These are phyloP conservation scores for Xanthoparmelia taractica DNA, from an alignment of 495 filamentous ascomycete genomes.

Conservation along the genomic window DNA sequence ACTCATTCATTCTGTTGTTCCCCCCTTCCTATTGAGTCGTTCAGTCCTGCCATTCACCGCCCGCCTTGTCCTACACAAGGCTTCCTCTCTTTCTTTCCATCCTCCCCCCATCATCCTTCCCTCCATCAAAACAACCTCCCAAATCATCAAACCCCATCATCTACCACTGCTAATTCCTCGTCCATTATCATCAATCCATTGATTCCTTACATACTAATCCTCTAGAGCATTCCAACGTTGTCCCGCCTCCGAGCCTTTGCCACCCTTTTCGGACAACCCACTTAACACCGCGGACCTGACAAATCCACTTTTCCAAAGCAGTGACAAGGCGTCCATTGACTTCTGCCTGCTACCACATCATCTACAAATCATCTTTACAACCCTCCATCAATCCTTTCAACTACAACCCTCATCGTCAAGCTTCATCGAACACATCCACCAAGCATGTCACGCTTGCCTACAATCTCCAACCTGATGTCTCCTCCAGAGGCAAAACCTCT, in stretches of 20 bases:
- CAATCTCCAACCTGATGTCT: constrained; percentile 62
- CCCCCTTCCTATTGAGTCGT: constrained; percentile 3
- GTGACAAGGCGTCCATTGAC: constrained; percentile 32
- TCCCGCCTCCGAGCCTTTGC: constrained; percentile 16
- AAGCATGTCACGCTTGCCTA: constrained; percentile 46
- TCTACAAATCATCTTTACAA: neutral
- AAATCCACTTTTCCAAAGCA: constrained; percentile 19
- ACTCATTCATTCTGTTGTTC: too few species aligned
- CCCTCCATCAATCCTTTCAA: constrained; percentile 11
- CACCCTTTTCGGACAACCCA: constrained; percentile 17
- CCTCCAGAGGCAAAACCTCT: constrained; percentile 59
- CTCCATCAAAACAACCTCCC: neutral
- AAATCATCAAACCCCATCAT: too few species aligned
- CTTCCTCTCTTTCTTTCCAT: neutral
- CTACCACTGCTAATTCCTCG: neutral
- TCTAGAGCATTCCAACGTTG: neutral
- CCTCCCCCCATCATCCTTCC: neutral
- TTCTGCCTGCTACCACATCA: constrained; percentile 28
- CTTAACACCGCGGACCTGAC: constrained; percentile 25
- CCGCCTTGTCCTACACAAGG: constrained; percentile 3
- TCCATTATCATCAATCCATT: neutral
- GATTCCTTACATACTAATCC: neutral
- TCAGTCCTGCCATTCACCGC: neutral
- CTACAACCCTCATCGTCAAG: constrained; percentile 7
- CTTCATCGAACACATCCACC: constrained; percentile 22